Base-by-base conservation (phyloP, 1,284 basidiomycete genomes). In the Lignosus rhinocerotis region DNA sequence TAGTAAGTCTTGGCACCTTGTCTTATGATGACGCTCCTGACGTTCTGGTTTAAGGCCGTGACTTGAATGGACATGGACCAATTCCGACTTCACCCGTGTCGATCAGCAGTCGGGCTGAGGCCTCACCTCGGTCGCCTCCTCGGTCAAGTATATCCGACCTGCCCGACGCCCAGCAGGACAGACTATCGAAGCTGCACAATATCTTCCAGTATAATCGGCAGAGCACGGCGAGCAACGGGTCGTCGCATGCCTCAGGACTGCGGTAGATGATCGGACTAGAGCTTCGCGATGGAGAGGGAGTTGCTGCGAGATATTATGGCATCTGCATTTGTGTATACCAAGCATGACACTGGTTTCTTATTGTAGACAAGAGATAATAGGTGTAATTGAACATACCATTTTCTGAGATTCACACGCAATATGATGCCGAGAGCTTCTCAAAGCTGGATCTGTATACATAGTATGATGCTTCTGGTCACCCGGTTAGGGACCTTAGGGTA, bases 131-230 rank as follows among this genome's bases (percentile, higher is more conserved):
- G 41, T 73, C 69, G 77, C 69, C 76, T 58, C 58, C 72, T 73
- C 61, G 68, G 53, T 68, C 70, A 12, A 72, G 68, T 50, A 63
- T 72, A 41, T 67, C 74, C 25, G 73, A 73, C 19, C 61, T 69
- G 36, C 77, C 63, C 66, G 74, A 47, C 45, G 69, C 56, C 53
- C 75, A 74, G 46, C 69, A 78, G 55, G 88, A 92, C 56, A 86
- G 86, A 68, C 70, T 92, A 46, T 87, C 88, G 46, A 77, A 87
- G 64, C 70, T 93, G 55, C 91, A 93, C 70, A 83, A 89, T 68
- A 78, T 93, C 62, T 93, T 93, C 74, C 88, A 90, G 63, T 93
- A 93, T 73, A 58, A 54, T 34, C 82, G 90, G 54, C 82, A 87
- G 17, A 91, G 88, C 69, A 83, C 83, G 39, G 69, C 79, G 48